These are phyloP conservation scores for Umbelopsis sp. DNA, from an alignment of 192 early-diverging fungal genomes.

Conservation along the genomic window DNA sequence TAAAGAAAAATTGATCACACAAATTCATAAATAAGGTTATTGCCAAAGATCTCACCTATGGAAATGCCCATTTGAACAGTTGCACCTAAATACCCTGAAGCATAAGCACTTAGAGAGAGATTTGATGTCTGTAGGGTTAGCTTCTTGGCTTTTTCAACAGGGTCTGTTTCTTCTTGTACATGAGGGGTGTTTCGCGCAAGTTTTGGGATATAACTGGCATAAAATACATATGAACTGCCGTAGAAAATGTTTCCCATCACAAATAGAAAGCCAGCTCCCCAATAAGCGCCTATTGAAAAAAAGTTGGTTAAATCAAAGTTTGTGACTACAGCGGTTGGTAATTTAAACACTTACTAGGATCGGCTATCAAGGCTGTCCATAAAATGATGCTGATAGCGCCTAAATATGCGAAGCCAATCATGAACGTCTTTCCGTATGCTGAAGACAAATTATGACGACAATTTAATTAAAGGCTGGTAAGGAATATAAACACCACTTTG, in stretches of 20 bases:
- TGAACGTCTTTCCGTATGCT: conserved; percentile 2
- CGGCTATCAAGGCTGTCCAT: not conserved
- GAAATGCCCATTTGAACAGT: not conserved
- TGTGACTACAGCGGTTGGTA: too few relatives aligned
- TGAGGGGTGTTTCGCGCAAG: conserved; percentile 43
- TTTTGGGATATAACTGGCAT: conserved; percentile 57
- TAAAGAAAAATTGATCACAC: too few relatives aligned
- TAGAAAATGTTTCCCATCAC: conserved; percentile 42
- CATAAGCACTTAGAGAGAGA: not conserved
- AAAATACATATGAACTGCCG: conserved; percentile 55
- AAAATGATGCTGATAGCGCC: not conserved
- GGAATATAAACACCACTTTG: not conserved
- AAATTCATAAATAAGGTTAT: too few relatives aligned
- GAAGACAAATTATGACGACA: not conserved
- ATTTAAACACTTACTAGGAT: not conserved
- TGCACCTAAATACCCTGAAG: not conserved
- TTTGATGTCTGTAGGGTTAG: not conserved
- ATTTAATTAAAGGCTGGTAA: too few relatives aligned
- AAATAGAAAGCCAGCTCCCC: conserved; percentile 38
- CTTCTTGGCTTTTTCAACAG: not conserved
- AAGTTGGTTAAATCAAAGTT: too few relatives aligned
- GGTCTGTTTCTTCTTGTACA: conserved; percentile 18
- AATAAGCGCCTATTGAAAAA: conserved; percentile 36
- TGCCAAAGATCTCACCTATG: not conserved
- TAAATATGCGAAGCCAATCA: not conserved